phyloP scores from a whole-genome alignment of 2,329 filamentous ascomycete species.

The Fusarium foetens region DNA sequence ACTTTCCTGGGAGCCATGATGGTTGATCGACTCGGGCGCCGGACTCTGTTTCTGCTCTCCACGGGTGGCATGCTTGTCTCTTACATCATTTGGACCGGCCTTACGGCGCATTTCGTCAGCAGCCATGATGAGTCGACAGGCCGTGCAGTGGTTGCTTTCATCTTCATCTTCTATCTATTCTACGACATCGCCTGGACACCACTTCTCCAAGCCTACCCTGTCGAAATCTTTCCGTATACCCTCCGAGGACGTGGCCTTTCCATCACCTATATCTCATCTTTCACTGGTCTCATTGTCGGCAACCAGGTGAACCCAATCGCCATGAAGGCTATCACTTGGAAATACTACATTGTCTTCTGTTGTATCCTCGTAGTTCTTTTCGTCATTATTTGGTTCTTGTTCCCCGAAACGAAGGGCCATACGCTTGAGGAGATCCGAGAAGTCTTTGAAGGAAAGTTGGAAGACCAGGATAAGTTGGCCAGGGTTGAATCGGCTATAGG shows the following conservation, averaged over 20 bases:
- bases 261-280: slow-evolving; percentile 29
- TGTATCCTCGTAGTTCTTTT: slow-evolving; percentile 49
- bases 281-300: slow-evolving; percentile 45
- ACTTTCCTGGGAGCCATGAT: slow-evolving; percentile 51
- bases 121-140: slow-evolving; percentile 37
- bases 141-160: slow-evolving; percentile 48
- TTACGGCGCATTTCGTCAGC: slow-evolving; percentile 31
- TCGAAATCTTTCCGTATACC: slow-evolving; percentile 43
- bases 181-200: slow-evolving; percentile 51
- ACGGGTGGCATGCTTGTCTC: slow-evolving; percentile 50
- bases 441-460: slow-evolving; percentile 43
- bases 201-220: slow-evolving; percentile 45
- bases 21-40: slow-evolving; percentile 53
- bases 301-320: slow-evolving; percentile 55
- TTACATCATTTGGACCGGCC: slow-evolving; percentile 49
- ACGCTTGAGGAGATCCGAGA: slow-evolving; percentile 46
- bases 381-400: slow-evolving; percentile 51
- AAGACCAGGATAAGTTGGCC: not conserved
- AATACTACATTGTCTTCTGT: slow-evolving; percentile 54
- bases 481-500: not conserved
- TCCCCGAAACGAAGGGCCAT: slow-evolving; percentile 48
- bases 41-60: slow-evolving; percentile 52
- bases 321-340: slow-evolving; percentile 51
- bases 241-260: slow-evolving; percentile 38
- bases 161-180: slow-evolving; percentile 54